Conservation (phyloP, 345 rosid species). For the Linum usitatissimum region DNA sequence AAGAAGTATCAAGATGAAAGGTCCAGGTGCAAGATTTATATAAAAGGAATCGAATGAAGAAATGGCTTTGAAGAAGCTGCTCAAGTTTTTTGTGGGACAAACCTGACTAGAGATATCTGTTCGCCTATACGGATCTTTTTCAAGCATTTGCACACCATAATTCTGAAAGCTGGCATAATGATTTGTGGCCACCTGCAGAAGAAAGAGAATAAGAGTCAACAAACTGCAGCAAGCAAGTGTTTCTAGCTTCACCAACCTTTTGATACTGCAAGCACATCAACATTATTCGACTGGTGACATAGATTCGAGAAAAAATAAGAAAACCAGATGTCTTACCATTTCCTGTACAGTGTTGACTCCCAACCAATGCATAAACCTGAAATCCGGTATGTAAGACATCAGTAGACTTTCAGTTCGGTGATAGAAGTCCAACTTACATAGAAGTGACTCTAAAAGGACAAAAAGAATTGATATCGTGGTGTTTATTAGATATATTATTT, state of each 20-base stretch:
- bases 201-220: neutral
- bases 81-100: constrained; percentile 16
- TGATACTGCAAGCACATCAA: neutral
- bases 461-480: neutral
- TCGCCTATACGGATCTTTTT: constrained; percentile 53
- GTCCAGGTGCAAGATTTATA: constrained; percentile 11
- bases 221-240: neutral
- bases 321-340: constrained; percentile 47
- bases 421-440: too few species aligned
- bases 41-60: constrained; percentile 2
- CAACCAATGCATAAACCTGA: constrained; percentile 84
- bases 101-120: constrained; percentile 75
- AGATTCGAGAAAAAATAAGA: neutral
- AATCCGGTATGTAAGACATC: constrained; percentile 5
- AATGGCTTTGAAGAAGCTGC: constrained; percentile 9
- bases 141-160: constrained; percentile 39
- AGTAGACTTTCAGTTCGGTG: too few species aligned
- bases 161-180: constrained; percentile 55
- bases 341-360: constrained; percentile 59
- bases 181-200: constrained; percentile 83
- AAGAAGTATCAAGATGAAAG: neutral
- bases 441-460: too few species aligned
- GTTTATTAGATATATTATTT: constrained; percentile 3
- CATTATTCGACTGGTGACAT: neutral
- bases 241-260: neutral